These are phyloP conservation scores for Trichoderma hamatum DNA, from an alignment of 2,329 filamentous ascomycete species.

Conservation along the genomic window DNA sequence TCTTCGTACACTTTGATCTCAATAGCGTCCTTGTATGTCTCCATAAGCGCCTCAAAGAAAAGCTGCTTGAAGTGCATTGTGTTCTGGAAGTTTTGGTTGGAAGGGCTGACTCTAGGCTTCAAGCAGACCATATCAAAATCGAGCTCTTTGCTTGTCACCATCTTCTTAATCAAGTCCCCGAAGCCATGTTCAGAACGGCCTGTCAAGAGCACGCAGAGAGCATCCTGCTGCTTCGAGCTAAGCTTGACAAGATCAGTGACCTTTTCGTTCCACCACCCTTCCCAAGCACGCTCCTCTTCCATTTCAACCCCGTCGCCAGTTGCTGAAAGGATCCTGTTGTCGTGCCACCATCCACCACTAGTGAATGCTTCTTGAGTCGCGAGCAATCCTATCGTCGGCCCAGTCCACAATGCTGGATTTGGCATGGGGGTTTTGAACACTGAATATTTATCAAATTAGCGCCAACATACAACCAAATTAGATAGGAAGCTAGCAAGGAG, in stretches of 20 bases:
- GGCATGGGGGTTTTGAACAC: slow-evolving; percentile 92
- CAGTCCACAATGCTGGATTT: slow-evolving; percentile 85
- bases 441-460: slow-evolving; percentile 40
- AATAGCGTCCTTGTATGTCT: slow-evolving; percentile 81
- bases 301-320: slow-evolving; percentile 81
- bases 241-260: slow-evolving; percentile 79
- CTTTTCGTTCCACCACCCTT: slow-evolving; percentile 96
- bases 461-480: slow-evolving; percentile 22
- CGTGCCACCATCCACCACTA: slow-evolving; percentile 97
- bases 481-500: background rate
- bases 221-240: slow-evolving; percentile 81
- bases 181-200: slow-evolving; percentile 81
- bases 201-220: slow-evolving; percentile 82
- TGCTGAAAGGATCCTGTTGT: slow-evolving; percentile 79
- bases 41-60: slow-evolving; percentile 77
- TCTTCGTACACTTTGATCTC: slow-evolving; percentile 80
- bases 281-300: slow-evolving; percentile 83
- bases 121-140: slow-evolving; percentile 87
- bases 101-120: slow-evolving; percentile 82
- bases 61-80: slow-evolving; percentile 94
- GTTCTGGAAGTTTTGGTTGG: slow-evolving; percentile 73
- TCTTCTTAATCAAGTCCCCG: slow-evolving; percentile 76
- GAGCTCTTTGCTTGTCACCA: slow-evolving; percentile 74
- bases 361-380: slow-evolving; percentile 75
- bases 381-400: slow-evolving; percentile 74